Percentiles rank a stretch among this genome's conserved stretches.
phyloP scores from a whole-genome alignment of 371 early-diverging fungal genomes.

The Mucor ambiguus region DNA sequence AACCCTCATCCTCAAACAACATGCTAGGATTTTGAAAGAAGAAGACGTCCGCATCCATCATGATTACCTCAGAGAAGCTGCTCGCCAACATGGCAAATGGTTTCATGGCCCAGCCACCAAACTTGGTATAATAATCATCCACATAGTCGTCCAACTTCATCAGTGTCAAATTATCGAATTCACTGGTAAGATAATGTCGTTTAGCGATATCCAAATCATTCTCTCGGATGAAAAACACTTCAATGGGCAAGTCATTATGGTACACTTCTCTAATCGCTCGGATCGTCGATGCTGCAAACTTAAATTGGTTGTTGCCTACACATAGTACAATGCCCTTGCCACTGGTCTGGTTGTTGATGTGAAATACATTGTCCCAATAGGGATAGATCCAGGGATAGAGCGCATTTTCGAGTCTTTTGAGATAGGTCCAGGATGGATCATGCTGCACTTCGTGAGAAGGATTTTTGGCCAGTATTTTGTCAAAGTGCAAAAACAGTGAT shows the following conservation, averaged over 20 bases:
- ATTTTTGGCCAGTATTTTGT: constrained; percentile 17
- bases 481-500: constrained; percentile 39
- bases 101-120: constrained; percentile 61
- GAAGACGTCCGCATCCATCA: constrained; percentile 70
- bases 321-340: constrained; percentile 55
- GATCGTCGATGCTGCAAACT: constrained; percentile 59
- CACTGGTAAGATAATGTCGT: constrained; percentile 35
- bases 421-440: constrained; percentile 21
- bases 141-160: constrained; percentile 47
- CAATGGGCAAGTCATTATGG: constrained; percentile 65
- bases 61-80: constrained; percentile 56
- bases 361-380: constrained; percentile 31
- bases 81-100: constrained; percentile 64
- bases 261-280: constrained; percentile 57
- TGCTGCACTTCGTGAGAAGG: neutral
- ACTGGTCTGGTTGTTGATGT: constrained; percentile 26
- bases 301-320: constrained; percentile 65
- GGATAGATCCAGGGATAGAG: constrained; percentile 37
- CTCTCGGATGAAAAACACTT: constrained; percentile 63
- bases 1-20: constrained; percentile 51
- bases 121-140: constrained; percentile 35
- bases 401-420: constrained; percentile 21
- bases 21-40: constrained; percentile 60
- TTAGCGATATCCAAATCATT: constrained; percentile 48
- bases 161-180: constrained; percentile 41